Base-by-base conservation (phyloP, 192 early-diverging fungal genomes). In the Entophlyctis luteolus region DNA sequence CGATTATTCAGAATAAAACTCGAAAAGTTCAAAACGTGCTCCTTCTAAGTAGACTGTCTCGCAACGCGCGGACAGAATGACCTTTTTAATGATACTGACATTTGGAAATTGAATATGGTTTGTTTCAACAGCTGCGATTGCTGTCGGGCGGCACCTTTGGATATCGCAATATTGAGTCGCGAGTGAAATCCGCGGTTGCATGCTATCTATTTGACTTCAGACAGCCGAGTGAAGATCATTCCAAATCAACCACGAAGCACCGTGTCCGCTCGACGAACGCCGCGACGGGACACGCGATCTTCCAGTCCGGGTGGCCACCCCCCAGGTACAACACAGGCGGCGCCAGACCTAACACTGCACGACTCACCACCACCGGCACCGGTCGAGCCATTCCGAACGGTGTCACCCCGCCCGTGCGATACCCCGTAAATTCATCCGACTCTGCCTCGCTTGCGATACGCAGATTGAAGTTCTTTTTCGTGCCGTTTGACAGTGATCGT, bases 301-400 rank as follows among this genome's bases (percentile, higher is more conserved):
- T 95, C 86, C 87, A 95, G 62, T 95, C 91, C 1, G 87, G 58
- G 77, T 93, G 87, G 0, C 93, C 93, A 29, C 87, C 90, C 22
- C 93, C 93, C 10, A 93, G 70, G 71, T 77, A 92, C 16, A 91
- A 71, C 3, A 95, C 72, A 0, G 83, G 79, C 0, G 92, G 92
- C 48, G 55, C 33, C 18, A 94, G 72, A 50, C 74, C 72, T 0
- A 75, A 59, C 28, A 92, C 86, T 18, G 76, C 70, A 52, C 87
- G 71, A n/a, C 86, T 78, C 10, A 94, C 2, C 6, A 94, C 80
- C 8, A 93, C 65, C 10, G 90, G 90, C 27, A 92, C 48, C 2
- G 72, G 46, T 8, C 62, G 14, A 6, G 56, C 73, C 65, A 87
- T 79, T 6, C 87, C 86, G 78, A 72, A 36, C 23, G 62, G 59